Conservation (phyloP, 441 rosid genomes). For the Biscutella laevigata region DNA sequence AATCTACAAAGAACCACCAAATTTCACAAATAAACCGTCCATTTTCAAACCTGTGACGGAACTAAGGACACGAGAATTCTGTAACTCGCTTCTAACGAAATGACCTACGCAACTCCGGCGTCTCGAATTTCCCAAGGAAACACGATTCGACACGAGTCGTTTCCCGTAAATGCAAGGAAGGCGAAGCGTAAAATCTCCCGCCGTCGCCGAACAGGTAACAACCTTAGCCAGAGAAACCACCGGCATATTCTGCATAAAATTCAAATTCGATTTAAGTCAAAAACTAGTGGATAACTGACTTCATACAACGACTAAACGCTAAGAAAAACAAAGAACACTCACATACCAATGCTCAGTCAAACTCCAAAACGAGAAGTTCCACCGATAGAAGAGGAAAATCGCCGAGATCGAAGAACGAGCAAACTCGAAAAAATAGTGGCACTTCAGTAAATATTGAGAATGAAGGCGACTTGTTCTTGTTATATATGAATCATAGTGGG, state of each 20-base stretch:
- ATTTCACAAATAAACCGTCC: background rate
- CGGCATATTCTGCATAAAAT: conserved; percentile 17
- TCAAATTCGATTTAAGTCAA: conserved; percentile 1
- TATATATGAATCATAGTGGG: conserved; percentile 2
- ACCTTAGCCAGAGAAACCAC: conserved; percentile 26
- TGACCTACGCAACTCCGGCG: conserved; percentile 16
- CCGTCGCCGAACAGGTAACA: conserved; percentile 9
- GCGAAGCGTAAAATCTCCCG: conserved; percentile 15
- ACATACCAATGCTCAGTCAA: conserved; percentile 16
- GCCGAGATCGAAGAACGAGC: conserved; percentile 10
- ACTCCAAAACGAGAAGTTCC: background rate
- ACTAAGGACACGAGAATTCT: conserved; percentile 7
- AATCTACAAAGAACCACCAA: conserved; percentile 2
- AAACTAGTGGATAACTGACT: conserved; percentile 7
- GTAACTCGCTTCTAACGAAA: conserved; percentile 18
- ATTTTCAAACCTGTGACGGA: conserved; percentile 21
- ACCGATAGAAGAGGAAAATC: conserved; percentile 12
- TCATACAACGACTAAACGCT: background rate
- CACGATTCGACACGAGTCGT: conserved; percentile 10
- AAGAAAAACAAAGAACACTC: background rate
- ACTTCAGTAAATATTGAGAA: conserved; percentile 7
- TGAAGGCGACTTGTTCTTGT: conserved; percentile 5
- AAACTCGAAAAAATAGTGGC: conserved; percentile 15
- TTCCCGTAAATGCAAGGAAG: conserved; percentile 14
- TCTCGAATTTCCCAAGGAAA: conserved; percentile 9